These are phyloP conservation scores for Penicillium turbatum DNA, from an alignment of 495 filamentous ascomycete genomes.

Conservation along the genomic window DNA sequence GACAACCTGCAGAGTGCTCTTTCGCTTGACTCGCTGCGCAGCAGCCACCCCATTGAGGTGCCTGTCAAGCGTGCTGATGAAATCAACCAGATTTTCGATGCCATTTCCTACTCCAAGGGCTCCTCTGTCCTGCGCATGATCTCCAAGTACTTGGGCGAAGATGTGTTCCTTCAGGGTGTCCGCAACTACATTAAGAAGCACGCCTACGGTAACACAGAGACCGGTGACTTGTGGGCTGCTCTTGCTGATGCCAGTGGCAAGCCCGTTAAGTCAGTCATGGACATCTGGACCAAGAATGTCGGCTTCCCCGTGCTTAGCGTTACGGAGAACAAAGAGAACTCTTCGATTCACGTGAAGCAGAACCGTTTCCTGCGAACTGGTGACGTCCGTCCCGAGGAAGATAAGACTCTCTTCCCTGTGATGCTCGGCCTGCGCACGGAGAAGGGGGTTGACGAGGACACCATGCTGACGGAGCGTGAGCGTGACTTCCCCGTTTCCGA, in stretches of 20 bases:
- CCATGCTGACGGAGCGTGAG: constrained; percentile 69
- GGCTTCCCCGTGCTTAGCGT: constrained; percentile 63
- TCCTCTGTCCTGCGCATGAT: constrained; percentile 97
- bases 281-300: constrained; percentile 66
- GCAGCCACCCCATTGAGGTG: constrained; percentile 95
- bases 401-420: constrained; percentile 66
- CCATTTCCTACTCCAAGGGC: constrained; percentile 96
- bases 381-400: constrained; percentile 63
- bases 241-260: constrained; percentile 88
- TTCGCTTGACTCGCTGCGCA: constrained; percentile 82
- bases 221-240: constrained; percentile 86
- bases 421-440: constrained; percentile 58
- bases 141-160: constrained; percentile 89
- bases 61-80: constrained; percentile 93
- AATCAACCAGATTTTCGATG: constrained; percentile 98
- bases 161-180: constrained; percentile 90
- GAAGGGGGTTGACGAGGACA: constrained; percentile 52
- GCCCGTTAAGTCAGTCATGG: constrained; percentile 69
- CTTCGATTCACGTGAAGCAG: constrained; percentile 55
- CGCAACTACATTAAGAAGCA: constrained; percentile 91
- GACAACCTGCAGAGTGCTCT: constrained; percentile 87
- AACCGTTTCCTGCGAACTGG: constrained; percentile 65
- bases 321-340: constrained; percentile 45
- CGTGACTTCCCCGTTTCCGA: constrained; percentile 61
- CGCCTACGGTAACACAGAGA: constrained; percentile 71